A percentile compares a stretch with the other conserved stretches of the same genome.
These are phyloP conservation scores for Buxus sempervirens DNA, from an alignment of 164 flowering plant genomes.

Conservation along the genomic window DNA sequence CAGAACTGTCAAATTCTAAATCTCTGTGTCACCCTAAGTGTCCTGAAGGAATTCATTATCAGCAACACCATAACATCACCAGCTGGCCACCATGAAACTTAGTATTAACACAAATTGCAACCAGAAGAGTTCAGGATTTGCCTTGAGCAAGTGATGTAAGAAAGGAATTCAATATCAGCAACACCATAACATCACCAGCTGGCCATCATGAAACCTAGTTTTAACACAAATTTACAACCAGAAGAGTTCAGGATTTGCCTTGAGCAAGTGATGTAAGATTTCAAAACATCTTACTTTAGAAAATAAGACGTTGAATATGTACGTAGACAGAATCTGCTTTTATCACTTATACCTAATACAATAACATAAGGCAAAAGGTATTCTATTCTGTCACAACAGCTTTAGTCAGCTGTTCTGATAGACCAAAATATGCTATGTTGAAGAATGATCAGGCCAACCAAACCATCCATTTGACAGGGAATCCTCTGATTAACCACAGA, in stretches of 20 bases:
- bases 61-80: neutral
- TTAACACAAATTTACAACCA: neutral
- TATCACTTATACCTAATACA: neutral
- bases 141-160: neutral
- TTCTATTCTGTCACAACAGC: no score
- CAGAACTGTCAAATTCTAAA: no score
- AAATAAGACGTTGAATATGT: neutral
- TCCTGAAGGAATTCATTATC: neutral
- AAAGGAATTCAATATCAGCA: neutral
- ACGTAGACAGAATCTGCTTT: neutral
- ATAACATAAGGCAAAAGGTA: no score
- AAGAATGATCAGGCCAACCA: no score
- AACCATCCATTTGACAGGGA: no score
- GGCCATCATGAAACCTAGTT: neutral
- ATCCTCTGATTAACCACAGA: no score
- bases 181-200: neutral
- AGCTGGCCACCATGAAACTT: neutral
- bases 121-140: neutral
- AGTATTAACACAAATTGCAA: neutral
- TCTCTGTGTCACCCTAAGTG: no score
- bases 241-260: neutral
- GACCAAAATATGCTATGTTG: no score
- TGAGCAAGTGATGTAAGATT: neutral
- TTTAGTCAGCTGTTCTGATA: no score
- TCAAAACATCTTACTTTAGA: neutral